A percentile compares a stretch with the other conserved stretches of the same genome.
Evolutionary conservation across 2,329 filamentous ascomycete species (phyloP).

Genomic region (Trichoderma brevicompactum): DNA sequence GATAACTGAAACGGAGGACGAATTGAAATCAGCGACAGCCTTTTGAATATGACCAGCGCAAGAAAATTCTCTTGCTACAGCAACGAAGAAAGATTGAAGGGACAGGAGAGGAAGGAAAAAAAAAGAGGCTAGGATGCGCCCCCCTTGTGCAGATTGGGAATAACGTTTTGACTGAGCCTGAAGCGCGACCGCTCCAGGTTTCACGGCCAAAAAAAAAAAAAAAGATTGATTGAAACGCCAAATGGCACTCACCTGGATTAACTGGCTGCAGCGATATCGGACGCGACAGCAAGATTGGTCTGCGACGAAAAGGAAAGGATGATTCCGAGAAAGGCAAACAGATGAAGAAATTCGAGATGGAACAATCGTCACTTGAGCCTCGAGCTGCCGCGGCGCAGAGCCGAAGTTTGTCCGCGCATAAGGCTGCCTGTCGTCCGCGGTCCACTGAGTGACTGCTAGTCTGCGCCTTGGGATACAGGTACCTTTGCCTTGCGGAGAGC

Average conservation of each 20-base stretch:
- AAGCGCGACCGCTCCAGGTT: constrained; percentile 20
- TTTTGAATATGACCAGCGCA: not conserved
- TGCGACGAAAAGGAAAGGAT: constrained; percentile 23
- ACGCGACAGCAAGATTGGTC: constrained; percentile 26
- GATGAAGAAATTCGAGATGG: constrained; percentile 10
- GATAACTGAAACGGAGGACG: constrained; percentile 1
- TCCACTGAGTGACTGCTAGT: constrained; percentile 4
- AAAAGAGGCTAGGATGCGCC: constrained; percentile 19
- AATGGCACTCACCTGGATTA: constrained; percentile 26
- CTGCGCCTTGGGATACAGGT: not conserved
- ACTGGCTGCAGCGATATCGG: constrained; percentile 29
- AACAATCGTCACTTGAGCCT: constrained; percentile 27
- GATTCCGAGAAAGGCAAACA: not conserved
- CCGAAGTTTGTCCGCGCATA: constrained; percentile 31
- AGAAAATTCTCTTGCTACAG: not conserved
- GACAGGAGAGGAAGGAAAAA: not conserved
- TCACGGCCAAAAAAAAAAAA: not conserved
- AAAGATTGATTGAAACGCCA: not conserved
- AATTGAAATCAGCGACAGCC: not conserved
- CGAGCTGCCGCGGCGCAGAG: constrained; percentile 22
- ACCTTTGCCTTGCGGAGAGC: constrained; percentile 4
- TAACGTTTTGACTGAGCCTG: constrained; percentile 11
- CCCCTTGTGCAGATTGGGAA: constrained; percentile 23
- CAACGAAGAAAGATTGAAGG: not conserved
- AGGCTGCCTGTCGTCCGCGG: constrained; percentile 10